phyloP scores from a whole-genome alignment of 2,329 filamentous ascomycete species.

The Aspergillus flavus region DNA sequence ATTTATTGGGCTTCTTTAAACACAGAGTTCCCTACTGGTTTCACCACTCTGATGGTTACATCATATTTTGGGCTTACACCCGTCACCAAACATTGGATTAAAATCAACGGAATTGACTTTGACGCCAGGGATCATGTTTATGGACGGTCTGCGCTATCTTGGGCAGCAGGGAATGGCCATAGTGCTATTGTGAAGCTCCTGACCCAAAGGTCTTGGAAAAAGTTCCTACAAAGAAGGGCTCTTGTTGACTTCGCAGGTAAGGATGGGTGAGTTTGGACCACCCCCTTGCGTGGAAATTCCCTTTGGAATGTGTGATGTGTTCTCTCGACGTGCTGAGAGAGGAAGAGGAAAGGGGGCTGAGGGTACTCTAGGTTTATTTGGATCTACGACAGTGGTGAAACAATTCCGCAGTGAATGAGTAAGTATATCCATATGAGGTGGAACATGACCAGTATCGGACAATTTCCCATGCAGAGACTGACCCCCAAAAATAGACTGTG shows the following conservation, averaged over 20 bases:
- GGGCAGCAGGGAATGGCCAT: slow-evolving; percentile 6
- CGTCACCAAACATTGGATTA: not conserved
- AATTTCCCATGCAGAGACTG: not conserved
- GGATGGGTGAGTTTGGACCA: not conserved
- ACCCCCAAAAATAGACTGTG: not conserved
- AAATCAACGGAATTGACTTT: not conserved
- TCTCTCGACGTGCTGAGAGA: not conserved
- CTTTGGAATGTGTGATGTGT: not conserved
- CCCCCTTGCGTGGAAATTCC: not conserved
- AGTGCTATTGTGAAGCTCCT: not conserved
- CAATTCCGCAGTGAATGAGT: not conserved
- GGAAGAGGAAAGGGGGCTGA: not conserved
- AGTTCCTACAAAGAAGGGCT: not conserved
- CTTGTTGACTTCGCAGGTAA: not conserved
- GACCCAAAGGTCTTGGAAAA: not conserved
- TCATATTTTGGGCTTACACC: slow-evolving; percentile 6
- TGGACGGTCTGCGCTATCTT: slow-evolving; percentile 1
- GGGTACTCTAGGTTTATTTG: not conserved
- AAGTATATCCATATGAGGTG: not conserved
- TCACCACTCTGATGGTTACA: slow-evolving; percentile 2
- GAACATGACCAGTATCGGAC: not conserved
- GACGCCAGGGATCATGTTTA: not conserved
- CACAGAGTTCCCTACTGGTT: not conserved
- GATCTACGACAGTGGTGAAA: not conserved
- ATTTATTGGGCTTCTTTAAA: not conserved